These are phyloP conservation scores for Cryptococcus sp. DNA, from an alignment of 1,284 basidiomycete genomes.

Conservation along the genomic window DNA sequence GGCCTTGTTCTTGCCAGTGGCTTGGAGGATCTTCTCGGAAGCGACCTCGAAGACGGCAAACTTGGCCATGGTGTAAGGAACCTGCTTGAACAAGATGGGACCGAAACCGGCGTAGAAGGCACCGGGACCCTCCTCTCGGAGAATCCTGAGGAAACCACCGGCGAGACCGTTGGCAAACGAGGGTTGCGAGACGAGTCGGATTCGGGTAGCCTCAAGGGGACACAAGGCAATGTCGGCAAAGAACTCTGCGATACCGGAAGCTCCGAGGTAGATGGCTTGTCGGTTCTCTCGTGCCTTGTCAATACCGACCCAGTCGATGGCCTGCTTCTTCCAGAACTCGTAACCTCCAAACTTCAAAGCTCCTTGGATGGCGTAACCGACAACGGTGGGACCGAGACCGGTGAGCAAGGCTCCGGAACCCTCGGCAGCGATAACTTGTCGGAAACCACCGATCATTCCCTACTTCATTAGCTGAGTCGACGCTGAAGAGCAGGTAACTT, in stretches of 20 bases:
- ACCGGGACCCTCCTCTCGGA: constrained; percentile 50
- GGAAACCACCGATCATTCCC: constrained; percentile 67
- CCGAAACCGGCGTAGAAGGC: constrained; percentile 56
- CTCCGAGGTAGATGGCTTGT: constrained; percentile 87
- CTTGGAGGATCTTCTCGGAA: constrained; percentile 49
- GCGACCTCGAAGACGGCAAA: constrained; percentile 51
- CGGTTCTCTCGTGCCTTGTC: constrained; percentile 83
- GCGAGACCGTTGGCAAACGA: constrained; percentile 52
- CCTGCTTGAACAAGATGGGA: constrained; percentile 56
- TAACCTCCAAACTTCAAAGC: constrained; percentile 94
- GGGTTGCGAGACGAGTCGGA: constrained; percentile 55
- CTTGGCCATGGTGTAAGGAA: constrained; percentile 54
- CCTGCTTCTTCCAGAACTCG: constrained; percentile 89
- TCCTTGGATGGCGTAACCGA: constrained; percentile 94
- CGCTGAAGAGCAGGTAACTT: constrained; percentile 12
- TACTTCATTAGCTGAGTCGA: constrained; percentile 41
- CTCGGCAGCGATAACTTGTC: constrained; percentile 72
- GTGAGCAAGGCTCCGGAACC: constrained; percentile 84
- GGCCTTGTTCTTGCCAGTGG: constrained; percentile 51
- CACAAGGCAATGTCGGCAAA: constrained; percentile 75
- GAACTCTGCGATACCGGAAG: constrained; percentile 87
- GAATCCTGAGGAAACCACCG: constrained; percentile 53
- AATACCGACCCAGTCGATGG: constrained; percentile 78
- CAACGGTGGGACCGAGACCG: constrained; percentile 82
- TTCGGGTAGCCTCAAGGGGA: constrained; percentile 55